phyloP scores from a whole-genome alignment of 2,329 filamentous ascomycete genomes.

The Colletotrichum melonis region DNA sequence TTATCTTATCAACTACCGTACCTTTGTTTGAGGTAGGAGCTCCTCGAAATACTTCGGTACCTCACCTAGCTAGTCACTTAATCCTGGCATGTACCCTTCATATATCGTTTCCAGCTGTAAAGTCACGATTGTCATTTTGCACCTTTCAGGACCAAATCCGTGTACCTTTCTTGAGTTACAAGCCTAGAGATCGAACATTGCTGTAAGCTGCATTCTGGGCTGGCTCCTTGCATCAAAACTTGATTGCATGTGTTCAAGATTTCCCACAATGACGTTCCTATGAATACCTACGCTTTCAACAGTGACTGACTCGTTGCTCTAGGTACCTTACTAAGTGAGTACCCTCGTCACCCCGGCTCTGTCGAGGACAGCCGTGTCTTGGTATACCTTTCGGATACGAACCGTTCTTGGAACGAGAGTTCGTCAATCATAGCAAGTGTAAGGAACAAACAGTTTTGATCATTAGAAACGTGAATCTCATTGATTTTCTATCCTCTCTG shows the following conservation, averaged over 20 bases:
- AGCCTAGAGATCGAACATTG: neutral
- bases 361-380: neutral
- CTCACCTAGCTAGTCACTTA: neutral
- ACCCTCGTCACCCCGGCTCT: neutral
- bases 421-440: neutral
- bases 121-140: neutral
- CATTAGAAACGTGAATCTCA: slow-evolving; percentile 33
- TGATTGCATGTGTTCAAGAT: neutral
- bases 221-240: neutral
- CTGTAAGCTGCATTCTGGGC: neutral
- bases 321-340: neutral
- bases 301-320: slow-evolving; percentile 5
- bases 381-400: neutral
- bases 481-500: slow-evolving; percentile 32
- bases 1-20: slow-evolving; percentile 21
- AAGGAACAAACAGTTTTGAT: neutral
- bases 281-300: neutral
- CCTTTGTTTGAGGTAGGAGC: neutral
- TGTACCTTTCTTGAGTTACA: neutral
- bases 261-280: slow-evolving; percentile 17
- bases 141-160: neutral
- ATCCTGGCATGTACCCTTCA: neutral
- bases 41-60: neutral
- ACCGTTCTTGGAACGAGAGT: neutral
- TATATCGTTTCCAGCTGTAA: neutral